phyloP scores from a whole-genome alignment of 2,329 filamentous ascomycete genomes.

The Thyridium curvatum region DNA sequence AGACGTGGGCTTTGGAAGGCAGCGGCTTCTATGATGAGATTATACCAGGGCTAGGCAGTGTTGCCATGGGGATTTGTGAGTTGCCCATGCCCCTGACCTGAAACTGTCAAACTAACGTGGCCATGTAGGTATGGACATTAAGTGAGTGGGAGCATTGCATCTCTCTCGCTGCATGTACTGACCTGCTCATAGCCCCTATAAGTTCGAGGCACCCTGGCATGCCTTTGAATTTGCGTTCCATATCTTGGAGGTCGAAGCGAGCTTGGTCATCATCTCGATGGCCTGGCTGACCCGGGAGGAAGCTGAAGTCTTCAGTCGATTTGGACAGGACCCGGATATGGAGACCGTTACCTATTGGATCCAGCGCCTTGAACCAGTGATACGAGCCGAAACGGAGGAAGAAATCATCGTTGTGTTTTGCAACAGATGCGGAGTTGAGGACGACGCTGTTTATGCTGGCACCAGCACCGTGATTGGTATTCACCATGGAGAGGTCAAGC shows the following conservation, averaged over 20 bases:
- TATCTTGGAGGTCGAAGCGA: slow-evolving; percentile 47
- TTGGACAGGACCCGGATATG: slow-evolving; percentile 57
- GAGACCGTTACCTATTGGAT: slow-evolving; percentile 74
- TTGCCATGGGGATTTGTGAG: slow-evolving; percentile 55
- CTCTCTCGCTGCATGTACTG: slow-evolving; percentile 10
- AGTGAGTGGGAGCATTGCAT: slow-evolving; percentile 31
- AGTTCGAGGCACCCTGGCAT: slow-evolving; percentile 42
- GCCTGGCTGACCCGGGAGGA: slow-evolving; percentile 65
- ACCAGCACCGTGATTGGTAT: slow-evolving; percentile 68
- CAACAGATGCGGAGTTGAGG: slow-evolving; percentile 65
- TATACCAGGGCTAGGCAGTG: slow-evolving; percentile 41
- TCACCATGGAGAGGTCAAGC: slow-evolving; percentile 54
- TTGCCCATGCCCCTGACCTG: slow-evolving; percentile 8
- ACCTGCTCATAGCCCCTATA: slow-evolving; percentile 33
- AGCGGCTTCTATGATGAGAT: slow-evolving; percentile 40
- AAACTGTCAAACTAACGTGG: background rate
- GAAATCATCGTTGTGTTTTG: slow-evolving; percentile 65
- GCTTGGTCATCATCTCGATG: slow-evolving; percentile 67
- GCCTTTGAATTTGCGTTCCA: slow-evolving; percentile 49
- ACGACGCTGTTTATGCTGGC: slow-evolving; percentile 62
- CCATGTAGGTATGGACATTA: slow-evolving; percentile 50
- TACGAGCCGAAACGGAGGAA: slow-evolving; percentile 40
- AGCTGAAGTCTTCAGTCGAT: slow-evolving; percentile 35
- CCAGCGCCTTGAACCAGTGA: slow-evolving; percentile 60
- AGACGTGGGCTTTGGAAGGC: slow-evolving; percentile 55